phyloP scores from a whole-genome alignment of 2,329 filamentous ascomycete species.

The Colletotrichum chrysophilum region DNA sequence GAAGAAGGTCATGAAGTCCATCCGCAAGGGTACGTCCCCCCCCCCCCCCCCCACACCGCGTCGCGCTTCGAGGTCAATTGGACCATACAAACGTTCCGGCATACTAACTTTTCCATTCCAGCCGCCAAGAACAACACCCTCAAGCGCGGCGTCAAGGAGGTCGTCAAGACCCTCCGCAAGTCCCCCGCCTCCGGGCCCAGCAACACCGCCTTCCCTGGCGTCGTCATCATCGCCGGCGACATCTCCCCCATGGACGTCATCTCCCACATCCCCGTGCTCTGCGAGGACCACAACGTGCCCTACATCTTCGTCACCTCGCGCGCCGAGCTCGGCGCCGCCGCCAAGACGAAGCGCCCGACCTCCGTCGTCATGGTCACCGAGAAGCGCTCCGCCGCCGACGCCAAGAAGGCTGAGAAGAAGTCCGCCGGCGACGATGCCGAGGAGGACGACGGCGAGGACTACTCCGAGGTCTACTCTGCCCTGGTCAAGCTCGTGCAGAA shows the following conservation, averaged over 20 bases:
- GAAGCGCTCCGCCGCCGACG: constrained; percentile 54
- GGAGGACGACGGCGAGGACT: constrained; percentile 62
- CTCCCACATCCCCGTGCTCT: constrained; percentile 95
- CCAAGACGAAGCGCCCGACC: constrained; percentile 93
- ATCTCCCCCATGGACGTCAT: constrained; percentile 99
- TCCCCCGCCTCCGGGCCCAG: constrained; percentile 73
- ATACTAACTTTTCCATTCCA: constrained; percentile 41
- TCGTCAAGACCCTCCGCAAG: constrained; percentile 97
- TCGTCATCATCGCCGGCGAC: constrained; percentile 94
- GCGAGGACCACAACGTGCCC: constrained; percentile 96
- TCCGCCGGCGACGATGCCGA: constrained; percentile 47
- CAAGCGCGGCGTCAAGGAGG: constrained; percentile 98
- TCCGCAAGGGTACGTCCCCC: constrained; percentile 62
- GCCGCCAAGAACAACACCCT: constrained; percentile 95
- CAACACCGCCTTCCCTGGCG: constrained; percentile 67
- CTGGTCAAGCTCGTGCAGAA: constrained; percentile 71
- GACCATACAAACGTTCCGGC: background rate
- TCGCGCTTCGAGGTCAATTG: background rate
- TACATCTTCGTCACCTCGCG: constrained; percentile 95
- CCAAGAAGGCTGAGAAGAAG: constrained; percentile 47
- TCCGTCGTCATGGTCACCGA: constrained; percentile 90
- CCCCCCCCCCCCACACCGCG: background rate
- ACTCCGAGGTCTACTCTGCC: constrained; percentile 67
- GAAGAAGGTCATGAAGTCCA: constrained; percentile 65
- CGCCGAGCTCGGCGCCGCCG: constrained; percentile 91